phyloP scores from a whole-genome alignment of 148 eudicot genomes.

The Heliosperma pusillum region DNA sequence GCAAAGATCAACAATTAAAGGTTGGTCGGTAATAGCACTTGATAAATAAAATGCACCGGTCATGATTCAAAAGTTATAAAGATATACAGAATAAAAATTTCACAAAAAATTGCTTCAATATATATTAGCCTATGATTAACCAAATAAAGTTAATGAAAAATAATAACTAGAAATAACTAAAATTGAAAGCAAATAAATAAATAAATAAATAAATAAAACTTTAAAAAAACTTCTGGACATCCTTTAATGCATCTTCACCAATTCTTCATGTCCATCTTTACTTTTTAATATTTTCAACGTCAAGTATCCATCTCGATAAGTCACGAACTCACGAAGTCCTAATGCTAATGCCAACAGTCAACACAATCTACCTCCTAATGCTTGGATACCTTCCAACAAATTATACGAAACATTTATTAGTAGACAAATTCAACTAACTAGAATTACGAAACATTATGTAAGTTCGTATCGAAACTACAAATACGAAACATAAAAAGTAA shows the following conservation, averaged over 20 bases:
- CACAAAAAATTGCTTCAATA: too few species aligned
- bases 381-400: not conserved
- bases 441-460: not conserved
- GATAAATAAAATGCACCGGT: too few species aligned
- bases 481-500: not conserved
- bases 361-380: not conserved
- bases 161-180: too few species aligned
- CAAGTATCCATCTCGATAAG: not conserved
- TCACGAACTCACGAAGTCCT: not conserved
- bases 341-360: not conserved
- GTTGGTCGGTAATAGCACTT: too few species aligned
- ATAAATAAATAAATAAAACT: too few species aligned
- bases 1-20: too few species aligned
- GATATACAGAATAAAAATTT: too few species aligned
- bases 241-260: not conserved
- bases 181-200: too few species aligned
- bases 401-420: not conserved
- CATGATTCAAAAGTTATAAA: too few species aligned
- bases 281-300: not conserved
- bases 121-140: too few species aligned
- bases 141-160: too few species aligned
- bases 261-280: not conserved
- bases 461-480: not conserved
- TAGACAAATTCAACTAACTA: not conserved
- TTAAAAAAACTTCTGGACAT: not conserved